Evolutionary conservation across 306 rosid genomes (phyloP), one percentile per base, ranked within the genome.

Genomic region (Ormosia emarginata): DNA sequence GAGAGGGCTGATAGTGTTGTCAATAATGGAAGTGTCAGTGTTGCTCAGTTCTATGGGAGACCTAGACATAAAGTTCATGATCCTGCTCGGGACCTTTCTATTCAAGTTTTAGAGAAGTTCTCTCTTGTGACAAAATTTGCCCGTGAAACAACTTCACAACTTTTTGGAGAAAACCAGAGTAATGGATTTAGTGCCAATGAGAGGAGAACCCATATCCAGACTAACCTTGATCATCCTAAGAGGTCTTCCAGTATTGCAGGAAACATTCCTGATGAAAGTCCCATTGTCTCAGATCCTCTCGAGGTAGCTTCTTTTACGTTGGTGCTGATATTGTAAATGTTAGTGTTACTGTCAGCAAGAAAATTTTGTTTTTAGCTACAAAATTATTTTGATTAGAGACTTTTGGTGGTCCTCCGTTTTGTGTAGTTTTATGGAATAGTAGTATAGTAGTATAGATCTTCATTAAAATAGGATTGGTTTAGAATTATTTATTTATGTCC

Each of bases 41-140:
- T 58, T 75, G 56, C 90, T 71, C 93, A 41, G n/a, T 91, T 90
- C 82, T 87, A 64, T 63, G 94, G 84, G 79, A 90, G 91, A 84
- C 86, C 89, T 68, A 89, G 90, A 69, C 90, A 86, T 63, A 90
- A 89, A 88, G 79, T 15, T 74, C 86, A 94, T 15, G 97, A 94
- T 89, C 97, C 98, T 84, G 88, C 91, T 43, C 94, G 97, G 56
- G 99, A 95, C 86, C 82, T 96, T 84, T 94, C 99, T 75, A 93
- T 96, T 84, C 97, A 96, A 71, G 97, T 93, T 67, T 81, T 93
- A 85, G 98, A 96, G 90, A 96, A 93, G 73, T 95, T 95, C 86
- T 96, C 99, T 84, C 97, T 96, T 6, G 98, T 96, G 72, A 96
- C 99, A 46, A 96, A 74, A 90, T 96, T 96, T 92, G 98, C 99